phyloP scores from a whole-genome alignment of 371 early-diverging fungal species.

The Mortierella sp. region DNA sequence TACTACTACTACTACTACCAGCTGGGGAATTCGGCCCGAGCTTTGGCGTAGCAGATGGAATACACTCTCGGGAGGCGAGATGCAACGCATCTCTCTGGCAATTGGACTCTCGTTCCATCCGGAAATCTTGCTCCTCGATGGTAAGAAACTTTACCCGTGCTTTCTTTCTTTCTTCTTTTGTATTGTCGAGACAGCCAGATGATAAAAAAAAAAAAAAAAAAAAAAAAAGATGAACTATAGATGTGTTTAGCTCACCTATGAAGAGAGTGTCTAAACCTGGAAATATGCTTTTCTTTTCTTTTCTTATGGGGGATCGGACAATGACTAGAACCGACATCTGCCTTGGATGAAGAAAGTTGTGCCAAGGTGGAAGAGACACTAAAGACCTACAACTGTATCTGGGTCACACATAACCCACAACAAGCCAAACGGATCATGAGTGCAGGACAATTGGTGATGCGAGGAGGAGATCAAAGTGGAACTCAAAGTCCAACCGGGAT shows the following conservation, averaged over 20 bases:
- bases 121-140: slow-evolving; percentile 83
- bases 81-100: slow-evolving; percentile 84
- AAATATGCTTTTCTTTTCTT: not conserved
- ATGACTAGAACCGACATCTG: slow-evolving; percentile 90
- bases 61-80: slow-evolving; percentile 89
- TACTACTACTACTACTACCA: slow-evolving; percentile 59
- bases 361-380: slow-evolving; percentile 80
- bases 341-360: slow-evolving; percentile 81
- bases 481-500: no score
- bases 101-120: slow-evolving; percentile 88
- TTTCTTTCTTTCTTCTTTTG: no score
- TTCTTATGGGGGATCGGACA: no score
- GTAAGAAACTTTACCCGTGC: no score
- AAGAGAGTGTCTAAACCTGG: no score
- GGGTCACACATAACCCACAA: slow-evolving; percentile 85
- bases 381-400: slow-evolving; percentile 68
- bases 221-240: not conserved
- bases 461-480: slow-evolving; percentile 29
- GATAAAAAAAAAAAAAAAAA: not conserved
- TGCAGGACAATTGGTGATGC: slow-evolving; percentile 30
- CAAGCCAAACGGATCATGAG: slow-evolving; percentile 80
- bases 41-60: slow-evolving; percentile 82
- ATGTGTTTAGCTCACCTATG: not conserved
- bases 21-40: slow-evolving; percentile 75
- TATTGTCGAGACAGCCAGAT: no score